Evolutionary conservation across 176 grass and related monocot genomes (phyloP).

Genomic region (Bolboschoenus planiculmis): DNA sequence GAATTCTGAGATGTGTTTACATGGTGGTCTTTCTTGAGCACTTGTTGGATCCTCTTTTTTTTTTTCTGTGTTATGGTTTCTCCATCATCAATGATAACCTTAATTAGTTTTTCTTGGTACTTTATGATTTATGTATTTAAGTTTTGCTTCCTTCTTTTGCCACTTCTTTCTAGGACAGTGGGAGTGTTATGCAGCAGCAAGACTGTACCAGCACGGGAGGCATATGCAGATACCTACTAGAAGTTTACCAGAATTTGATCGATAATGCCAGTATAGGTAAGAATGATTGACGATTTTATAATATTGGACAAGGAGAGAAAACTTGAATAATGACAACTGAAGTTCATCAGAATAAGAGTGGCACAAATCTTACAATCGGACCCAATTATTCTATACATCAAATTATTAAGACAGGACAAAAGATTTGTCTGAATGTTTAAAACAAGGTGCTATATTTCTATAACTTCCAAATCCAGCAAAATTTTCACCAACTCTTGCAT

Average conservation of each 20-base stretch:
- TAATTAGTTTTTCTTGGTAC: neutral
- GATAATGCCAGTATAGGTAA: neutral
- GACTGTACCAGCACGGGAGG: neutral
- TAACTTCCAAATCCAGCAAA: constrained; percentile 18
- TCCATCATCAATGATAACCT: neutral
- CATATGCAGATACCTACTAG: neutral
- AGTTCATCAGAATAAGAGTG: neutral
- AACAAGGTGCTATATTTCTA: neutral
- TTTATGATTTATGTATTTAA: constrained; percentile 4
- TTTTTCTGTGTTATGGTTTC: neutral
- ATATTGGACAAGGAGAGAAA: neutral
- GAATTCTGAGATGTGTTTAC: neutral
- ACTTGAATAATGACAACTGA: neutral
- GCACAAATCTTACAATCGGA: neutral
- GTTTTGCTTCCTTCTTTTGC: neutral
- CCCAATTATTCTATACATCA: neutral
- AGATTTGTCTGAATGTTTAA: neutral
- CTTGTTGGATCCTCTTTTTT: neutral
- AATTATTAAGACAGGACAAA: neutral
- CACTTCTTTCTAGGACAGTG: neutral
- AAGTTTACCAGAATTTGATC: neutral
- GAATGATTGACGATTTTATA: neutral
- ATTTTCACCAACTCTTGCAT: constrained; percentile 10
- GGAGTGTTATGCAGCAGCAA: neutral
- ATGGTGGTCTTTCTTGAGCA: neutral